Conservation (phyloP, 495 filamentous ascomycete species). For the Penicillium fimorum region DNA sequence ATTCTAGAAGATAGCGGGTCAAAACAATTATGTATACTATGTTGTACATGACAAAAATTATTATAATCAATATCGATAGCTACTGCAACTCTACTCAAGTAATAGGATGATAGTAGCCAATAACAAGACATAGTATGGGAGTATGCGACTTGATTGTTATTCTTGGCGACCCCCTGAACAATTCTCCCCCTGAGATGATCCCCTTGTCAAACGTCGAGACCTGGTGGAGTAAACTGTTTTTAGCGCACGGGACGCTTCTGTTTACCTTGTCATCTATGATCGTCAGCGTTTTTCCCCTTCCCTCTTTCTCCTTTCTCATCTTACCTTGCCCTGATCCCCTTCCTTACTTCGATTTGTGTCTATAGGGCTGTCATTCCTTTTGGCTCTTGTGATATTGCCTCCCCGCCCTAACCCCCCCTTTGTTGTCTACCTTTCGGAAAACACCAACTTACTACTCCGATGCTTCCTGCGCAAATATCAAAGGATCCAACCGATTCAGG, state of each 20-base stretch:
- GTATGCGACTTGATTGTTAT: neutral
- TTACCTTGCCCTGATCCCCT: neutral
- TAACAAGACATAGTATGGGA: slow-evolving; percentile 1
- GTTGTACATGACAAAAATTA: too few species aligned
- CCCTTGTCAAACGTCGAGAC: slow-evolving; percentile 5
- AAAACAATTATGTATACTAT: too few species aligned
- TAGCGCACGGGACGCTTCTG: slow-evolving; percentile 24
- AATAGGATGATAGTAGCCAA: neutral
- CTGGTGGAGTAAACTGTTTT: slow-evolving; percentile 6
- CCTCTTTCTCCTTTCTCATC: slow-evolving; percentile 19
- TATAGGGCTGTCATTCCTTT: slow-evolving; percentile 45
- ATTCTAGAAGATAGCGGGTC: slow-evolving; percentile 19
- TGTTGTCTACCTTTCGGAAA: slow-evolving; percentile 11
- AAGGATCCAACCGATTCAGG: slow-evolving; percentile 17
- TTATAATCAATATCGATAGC: neutral
- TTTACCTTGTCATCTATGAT: slow-evolving; percentile 23
- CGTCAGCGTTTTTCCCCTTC: slow-evolving; percentile 27
- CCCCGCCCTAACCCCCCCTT: slow-evolving; percentile 16
- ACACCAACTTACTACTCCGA: slow-evolving; percentile 7
- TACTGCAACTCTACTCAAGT: neutral
- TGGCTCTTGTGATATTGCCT: slow-evolving; percentile 19
- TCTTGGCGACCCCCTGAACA: slow-evolving; percentile 22
- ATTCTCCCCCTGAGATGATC: slow-evolving; percentile 13
- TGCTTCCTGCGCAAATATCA: slow-evolving; percentile 12
- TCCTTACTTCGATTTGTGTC: slow-evolving; percentile 1